Evolutionary conservation across 2,329 filamentous ascomycete genomes (phyloP).

Genomic region (Fusarium chaquense): DNA sequence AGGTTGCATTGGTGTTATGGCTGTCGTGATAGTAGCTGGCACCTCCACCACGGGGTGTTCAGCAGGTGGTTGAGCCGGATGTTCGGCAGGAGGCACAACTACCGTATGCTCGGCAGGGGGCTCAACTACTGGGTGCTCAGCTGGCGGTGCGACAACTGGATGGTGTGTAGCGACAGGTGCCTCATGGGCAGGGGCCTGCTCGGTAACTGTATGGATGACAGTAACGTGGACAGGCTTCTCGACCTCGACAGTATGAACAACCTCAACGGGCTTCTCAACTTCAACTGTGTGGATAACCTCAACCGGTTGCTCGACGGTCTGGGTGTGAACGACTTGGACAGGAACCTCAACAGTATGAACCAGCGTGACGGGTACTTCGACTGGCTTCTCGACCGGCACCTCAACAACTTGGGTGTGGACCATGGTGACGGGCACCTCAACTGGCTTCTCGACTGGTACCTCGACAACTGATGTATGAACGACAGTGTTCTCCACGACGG

Average conservation of each 20-base stretch:
- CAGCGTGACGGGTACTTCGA: constrained; percentile 7
- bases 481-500: constrained; percentile 19
- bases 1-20: not conserved
- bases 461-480: constrained; percentile 20
- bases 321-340: constrained; percentile 14
- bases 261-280: constrained; percentile 16
- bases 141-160: not conserved
- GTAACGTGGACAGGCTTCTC: constrained; percentile 29
- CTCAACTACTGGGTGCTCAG: not conserved
- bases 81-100: not conserved
- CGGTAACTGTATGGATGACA: constrained; percentile 16
- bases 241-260: constrained; percentile 21
- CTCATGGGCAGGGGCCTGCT: constrained; percentile 1
- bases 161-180: not conserved
- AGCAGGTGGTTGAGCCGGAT: not conserved
- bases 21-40: not conserved
- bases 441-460: constrained; percentile 22
- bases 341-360: constrained; percentile 18
- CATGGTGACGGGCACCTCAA: constrained; percentile 19
- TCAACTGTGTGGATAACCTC: constrained; percentile 19
- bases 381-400: constrained; percentile 4
- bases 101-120: not conserved
- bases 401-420: constrained; percentile 5
- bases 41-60: not conserved
- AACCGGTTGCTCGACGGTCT: constrained; percentile 12